Evolutionary conservation across 768 basidiomycete species (phyloP), one percentile per base, ranked within the genome.

Genomic region (Steccherinum ochraceum): DNA sequence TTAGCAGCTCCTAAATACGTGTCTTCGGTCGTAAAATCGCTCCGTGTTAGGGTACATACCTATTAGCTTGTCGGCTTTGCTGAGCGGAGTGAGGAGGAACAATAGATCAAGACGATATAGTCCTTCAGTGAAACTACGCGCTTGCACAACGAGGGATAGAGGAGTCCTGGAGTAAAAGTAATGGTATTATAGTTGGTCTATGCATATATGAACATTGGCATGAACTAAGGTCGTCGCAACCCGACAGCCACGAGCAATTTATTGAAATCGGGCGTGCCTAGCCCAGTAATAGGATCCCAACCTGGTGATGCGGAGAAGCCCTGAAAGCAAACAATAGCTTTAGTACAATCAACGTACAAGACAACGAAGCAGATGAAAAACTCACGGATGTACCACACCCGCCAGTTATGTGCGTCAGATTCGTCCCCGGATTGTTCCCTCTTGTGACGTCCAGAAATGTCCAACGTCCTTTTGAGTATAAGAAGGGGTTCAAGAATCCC

Each of bases 351-450:
- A 12, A 42, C 4, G 7, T 21, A n/a, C 1, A n/a, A 30, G 16
- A 48, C 19, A 51, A 18, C 40, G 13, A 0, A 11, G 55, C 60
- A 63, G 59, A 24, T 61, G 63, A 57, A 71, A 72, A 4, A 67
- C 69, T 2, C 52, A 53, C n/a, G n/a, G n/a, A n/a, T 3, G 70
- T 71, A n/a, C 69, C 68, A 51, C 70, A 69, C 4, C 70, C n/a
- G n/a, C n/a, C n/a, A n/a, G n/a, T n/a, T n/a, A n/a, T n/a, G n/a
- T n/a, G n/a, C n/a, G n/a, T n/a, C n/a, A n/a, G n/a, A n/a, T n/a
- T n/a, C n/a, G n/a, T n/a, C n/a, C 69, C 70, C 0, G 69, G 68
- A 51, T 67, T 66, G 48, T 60, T 66, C 16, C 68, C 69, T 16
- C 42, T 50, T 1, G 64, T 70, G 43, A 72, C 65, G 48, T 72